These are phyloP conservation scores for Protea cynaroides DNA, from an alignment of 164 flowering plant genomes.

Conservation along the genomic window DNA sequence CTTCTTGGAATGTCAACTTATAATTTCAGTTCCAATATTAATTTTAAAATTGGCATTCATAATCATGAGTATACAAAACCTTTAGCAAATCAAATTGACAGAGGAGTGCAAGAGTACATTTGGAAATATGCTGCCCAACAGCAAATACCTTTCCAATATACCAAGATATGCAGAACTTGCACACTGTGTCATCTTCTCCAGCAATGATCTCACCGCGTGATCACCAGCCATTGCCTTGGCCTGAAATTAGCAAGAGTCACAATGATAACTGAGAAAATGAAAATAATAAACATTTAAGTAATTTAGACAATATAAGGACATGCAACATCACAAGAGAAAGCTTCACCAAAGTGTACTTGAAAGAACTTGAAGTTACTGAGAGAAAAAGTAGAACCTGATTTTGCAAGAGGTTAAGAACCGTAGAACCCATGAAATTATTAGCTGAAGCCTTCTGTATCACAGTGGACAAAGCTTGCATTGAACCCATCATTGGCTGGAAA, in stretches of 20 bases:
- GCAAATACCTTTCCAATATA: slow-evolving; percentile 76
- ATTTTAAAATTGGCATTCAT: not conserved
- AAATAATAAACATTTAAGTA: not conserved
- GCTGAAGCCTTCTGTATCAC: slow-evolving; percentile 70
- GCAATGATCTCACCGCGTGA: slow-evolving; percentile 72
- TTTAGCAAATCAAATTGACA: too few species aligned
- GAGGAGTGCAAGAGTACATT: not conserved
- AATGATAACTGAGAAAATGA: not conserved
- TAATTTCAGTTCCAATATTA: not conserved
- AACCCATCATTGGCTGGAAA: slow-evolving; percentile 82
- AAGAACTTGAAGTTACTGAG: not conserved
- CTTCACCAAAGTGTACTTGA: not conserved
- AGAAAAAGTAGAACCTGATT: slow-evolving; percentile 58
- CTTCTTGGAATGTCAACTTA: not conserved
- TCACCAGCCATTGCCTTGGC: slow-evolving; percentile 98
- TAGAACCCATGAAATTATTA: slow-evolving; percentile 62
- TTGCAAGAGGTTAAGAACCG: slow-evolving; percentile 89
- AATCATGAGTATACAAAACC: not conserved
- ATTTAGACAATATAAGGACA: not conserved
- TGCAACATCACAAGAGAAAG: not conserved
- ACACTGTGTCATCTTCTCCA: slow-evolving; percentile 85
- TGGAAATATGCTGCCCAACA: not conserved
- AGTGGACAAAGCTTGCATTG: slow-evolving; percentile 77
- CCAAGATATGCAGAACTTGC: slow-evolving; percentile 91
- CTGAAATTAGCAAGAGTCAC: slow-evolving; percentile 31